A percentile compares a stretch with the other conserved stretches of the same genome.
Conservation (phyloP, 345 rosid genomes). For the Sisymbrium altissimum region DNA sequence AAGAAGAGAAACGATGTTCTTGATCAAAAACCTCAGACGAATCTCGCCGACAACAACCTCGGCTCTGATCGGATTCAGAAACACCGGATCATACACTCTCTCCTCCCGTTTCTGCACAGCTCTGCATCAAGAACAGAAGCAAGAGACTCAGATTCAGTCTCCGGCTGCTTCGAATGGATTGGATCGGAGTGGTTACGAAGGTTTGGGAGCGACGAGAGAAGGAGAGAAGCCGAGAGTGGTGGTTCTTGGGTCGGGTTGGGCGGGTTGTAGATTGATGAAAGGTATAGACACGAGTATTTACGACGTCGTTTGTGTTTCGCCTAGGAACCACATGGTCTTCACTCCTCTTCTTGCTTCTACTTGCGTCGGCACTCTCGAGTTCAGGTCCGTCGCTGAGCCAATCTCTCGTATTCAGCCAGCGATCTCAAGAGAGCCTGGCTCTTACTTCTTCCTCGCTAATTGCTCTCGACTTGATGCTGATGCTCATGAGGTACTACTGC, state of each 20-base stretch:
- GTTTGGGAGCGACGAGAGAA: slow-evolving; percentile 56
- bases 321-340: slow-evolving; percentile 89
- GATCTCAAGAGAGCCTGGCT: slow-evolving; percentile 66
- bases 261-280: slow-evolving; percentile 86
- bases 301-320: slow-evolving; percentile 87
- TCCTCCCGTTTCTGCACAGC: slow-evolving; percentile 40
- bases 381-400: slow-evolving; percentile 91
- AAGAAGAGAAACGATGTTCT: slow-evolving; percentile 33
- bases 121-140: neutral
- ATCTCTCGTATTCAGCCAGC: slow-evolving; percentile 84
- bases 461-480: slow-evolving; percentile 59
- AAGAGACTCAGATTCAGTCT: slow-evolving; percentile 11
- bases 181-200: slow-evolving; percentile 16
- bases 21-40: slow-evolving; percentile 38
- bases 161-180: neutral
- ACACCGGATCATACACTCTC: slow-evolving; percentile 20
- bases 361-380: slow-evolving; percentile 95
- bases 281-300: slow-evolving; percentile 61
- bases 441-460: slow-evolving; percentile 72
- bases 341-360: slow-evolving; percentile 91
- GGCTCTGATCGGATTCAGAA: neutral
- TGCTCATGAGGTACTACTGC: slow-evolving; percentile 44
- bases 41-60: slow-evolving; percentile 23
- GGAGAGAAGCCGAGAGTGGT: slow-evolving; percentile 79
- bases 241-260: slow-evolving; percentile 93